These are phyloP conservation scores for Spathaspora hagerdaliae DNA, from an alignment of 805 yeast genomes.

Conservation along the genomic window DNA sequence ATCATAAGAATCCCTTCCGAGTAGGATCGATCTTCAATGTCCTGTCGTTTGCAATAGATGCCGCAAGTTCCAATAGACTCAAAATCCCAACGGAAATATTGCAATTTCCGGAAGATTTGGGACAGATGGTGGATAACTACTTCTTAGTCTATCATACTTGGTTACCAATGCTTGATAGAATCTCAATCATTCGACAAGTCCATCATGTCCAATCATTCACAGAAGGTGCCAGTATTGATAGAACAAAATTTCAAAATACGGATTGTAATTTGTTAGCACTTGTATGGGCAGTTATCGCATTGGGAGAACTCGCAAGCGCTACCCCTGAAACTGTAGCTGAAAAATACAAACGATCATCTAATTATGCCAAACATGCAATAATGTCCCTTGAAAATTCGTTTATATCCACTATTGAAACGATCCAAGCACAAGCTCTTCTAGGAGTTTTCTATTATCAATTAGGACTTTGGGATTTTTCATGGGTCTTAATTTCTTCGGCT, in stretches of 20 bases:
- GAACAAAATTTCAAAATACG: conserved; percentile 1
- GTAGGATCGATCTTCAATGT: conserved; percentile 22
- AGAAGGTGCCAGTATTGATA: not conserved
- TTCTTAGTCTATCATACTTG: conserved; percentile 17
- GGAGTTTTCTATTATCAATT: conserved; percentile 17
- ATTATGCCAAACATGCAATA: conserved; percentile 16
- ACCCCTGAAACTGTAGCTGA: conserved; percentile 1
- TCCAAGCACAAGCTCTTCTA: conserved; percentile 17
- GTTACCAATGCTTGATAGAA: conserved; percentile 20
- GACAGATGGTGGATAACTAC: conserved; percentile 13
- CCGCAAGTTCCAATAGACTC: conserved; percentile 8
- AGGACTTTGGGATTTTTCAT: conserved; percentile 22
- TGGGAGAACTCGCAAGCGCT: conserved; percentile 10
- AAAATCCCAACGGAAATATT: conserved; percentile 16
- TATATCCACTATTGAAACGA: conserved; percentile 18
- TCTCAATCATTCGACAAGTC: conserved; percentile 13
- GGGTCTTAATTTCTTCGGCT: conserved; percentile 19
- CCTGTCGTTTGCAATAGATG: conserved; percentile 9
- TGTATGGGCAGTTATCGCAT: conserved; percentile 18
- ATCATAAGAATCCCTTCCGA: conserved; percentile 16
- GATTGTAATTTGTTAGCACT: conserved; percentile 17
- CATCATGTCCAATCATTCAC: conserved; percentile 5
- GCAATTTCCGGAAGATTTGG: conserved; percentile 12
- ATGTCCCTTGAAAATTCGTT: conserved; percentile 18
- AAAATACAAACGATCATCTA: not conserved